A percentile compares a stretch with the other conserved stretches of the same genome.
phyloP scores from a whole-genome alignment of 2,329 filamentous ascomycete species.

The Sclerotinia minor region DNA sequence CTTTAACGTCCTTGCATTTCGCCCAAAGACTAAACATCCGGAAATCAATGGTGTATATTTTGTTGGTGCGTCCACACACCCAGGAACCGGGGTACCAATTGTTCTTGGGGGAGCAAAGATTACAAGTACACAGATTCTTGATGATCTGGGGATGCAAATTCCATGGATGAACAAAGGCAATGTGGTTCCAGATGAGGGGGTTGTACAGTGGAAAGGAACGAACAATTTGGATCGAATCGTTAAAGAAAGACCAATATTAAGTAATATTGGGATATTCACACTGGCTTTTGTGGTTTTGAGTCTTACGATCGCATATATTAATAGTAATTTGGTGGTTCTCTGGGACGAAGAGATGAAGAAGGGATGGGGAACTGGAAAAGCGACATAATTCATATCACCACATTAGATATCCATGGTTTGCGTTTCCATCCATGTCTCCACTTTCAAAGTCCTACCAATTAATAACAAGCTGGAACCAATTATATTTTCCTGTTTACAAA shows the following conservation, averaged over 20 bases:
- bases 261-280: conserved; percentile 31
- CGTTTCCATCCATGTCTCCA: neutral
- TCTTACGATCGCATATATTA: conserved; percentile 28
- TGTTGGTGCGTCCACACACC: conserved; percentile 73
- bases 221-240: conserved; percentile 35
- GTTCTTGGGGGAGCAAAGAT: conserved; percentile 69
- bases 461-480: neutral
- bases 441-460: neutral
- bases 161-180: conserved; percentile 32
- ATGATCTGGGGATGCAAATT: conserved; percentile 30
- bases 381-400: neutral
- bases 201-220: conserved; percentile 32
- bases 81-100: conserved; percentile 74
- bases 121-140: conserved; percentile 54
- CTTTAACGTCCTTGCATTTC: conserved; percentile 70
- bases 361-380: conserved; percentile 29
- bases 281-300: conserved; percentile 30
- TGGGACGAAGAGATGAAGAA: conserved; percentile 34
- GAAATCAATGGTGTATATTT: conserved; percentile 60
- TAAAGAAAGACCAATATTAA: conserved; percentile 28
- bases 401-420: neutral
- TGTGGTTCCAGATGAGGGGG: conserved; percentile 29
- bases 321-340: conserved; percentile 29
- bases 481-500: no score
- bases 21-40: conserved; percentile 53